A percentile compares a stretch with the other conserved stretches of the same genome.
phyloP scores from a whole-genome alignment of 441 rosid genomes.

The Pelargonium fulgidum region DNA sequence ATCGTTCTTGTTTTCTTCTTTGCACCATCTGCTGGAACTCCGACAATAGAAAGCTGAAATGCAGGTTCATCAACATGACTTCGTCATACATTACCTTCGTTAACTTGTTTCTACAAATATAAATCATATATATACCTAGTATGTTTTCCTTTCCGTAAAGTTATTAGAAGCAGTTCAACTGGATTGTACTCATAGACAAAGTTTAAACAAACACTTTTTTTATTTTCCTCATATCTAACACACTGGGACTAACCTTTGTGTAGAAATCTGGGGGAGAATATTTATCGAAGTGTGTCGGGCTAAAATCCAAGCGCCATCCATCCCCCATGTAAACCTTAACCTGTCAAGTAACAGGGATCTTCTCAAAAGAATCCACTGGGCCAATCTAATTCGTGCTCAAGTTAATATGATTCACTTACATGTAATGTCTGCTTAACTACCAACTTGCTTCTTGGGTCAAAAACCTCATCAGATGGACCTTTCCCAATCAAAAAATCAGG shows the following conservation, averaged over 20 bases:
- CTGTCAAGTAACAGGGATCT: constrained; percentile 24
- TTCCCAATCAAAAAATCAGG: constrained; percentile 41
- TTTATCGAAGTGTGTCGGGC: constrained; percentile 45
- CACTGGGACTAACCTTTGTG: constrained; percentile 33
- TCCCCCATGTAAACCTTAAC: constrained; percentile 58
- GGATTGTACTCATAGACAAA: too few relatives aligned
- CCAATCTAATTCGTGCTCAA: not conserved
- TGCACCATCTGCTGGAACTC: constrained; percentile 38
- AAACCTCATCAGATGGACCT: constrained; percentile 27
- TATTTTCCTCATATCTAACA: too few relatives aligned
- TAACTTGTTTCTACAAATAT: too few relatives aligned
- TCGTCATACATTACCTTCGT: too few relatives aligned
- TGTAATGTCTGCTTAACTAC: constrained; percentile 33
- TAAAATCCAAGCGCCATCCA: constrained; percentile 75
- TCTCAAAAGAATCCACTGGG: not conserved
- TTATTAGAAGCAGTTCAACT: too few relatives aligned
- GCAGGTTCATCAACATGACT: not conserved
- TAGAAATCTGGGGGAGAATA: constrained; percentile 72
- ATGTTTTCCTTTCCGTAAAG: too few relatives aligned
- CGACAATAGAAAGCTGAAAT: constrained; percentile 50
- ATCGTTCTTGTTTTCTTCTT: constrained; percentile 48
- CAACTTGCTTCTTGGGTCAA: constrained; percentile 29
- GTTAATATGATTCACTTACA: constrained; percentile 27
- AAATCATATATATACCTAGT: too few relatives aligned
- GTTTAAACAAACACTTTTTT: constrained; percentile 16